phyloP scores from a whole-genome alignment of 768 basidiomycete genomes.

The Sporobolomyces phaffii region DNA sequence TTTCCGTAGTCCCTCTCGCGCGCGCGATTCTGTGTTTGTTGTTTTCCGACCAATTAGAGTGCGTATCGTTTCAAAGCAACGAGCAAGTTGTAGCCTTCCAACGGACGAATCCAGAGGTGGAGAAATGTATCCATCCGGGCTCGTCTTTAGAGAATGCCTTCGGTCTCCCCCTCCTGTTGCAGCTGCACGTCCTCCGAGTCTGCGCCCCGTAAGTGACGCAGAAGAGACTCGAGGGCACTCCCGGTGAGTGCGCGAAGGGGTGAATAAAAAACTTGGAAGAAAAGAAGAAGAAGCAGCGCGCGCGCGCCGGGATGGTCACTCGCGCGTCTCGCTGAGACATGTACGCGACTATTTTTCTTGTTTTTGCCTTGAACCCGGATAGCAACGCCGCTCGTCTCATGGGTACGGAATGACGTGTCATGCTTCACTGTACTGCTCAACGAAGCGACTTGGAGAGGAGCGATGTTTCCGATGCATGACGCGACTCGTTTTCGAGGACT shows the following conservation, averaged over 20 bases:
- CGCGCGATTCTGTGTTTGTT: too few relatives aligned
- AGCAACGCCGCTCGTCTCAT: too few relatives aligned
- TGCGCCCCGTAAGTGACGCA: not conserved
- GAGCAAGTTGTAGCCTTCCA: constrained; percentile 3
- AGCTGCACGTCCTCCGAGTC: constrained; percentile 19
- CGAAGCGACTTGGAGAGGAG: not conserved
- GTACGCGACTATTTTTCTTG: not conserved
- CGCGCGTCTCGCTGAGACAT: constrained; percentile 4
- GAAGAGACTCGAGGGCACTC: constrained; percentile 9
- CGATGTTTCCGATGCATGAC: not conserved
- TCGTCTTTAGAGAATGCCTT: constrained; percentile 16
- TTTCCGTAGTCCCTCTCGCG: too few relatives aligned
- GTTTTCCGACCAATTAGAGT: too few relatives aligned
- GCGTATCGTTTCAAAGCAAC: too few relatives aligned
- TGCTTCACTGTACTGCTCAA: not conserved
- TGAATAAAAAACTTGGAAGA: constrained; percentile 8
- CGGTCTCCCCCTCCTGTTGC: constrained; percentile 18
- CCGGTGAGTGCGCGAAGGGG: constrained; percentile 8
- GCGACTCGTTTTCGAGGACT: not conserved
- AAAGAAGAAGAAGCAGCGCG: not conserved
- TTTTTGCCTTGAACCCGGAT: too few relatives aligned
- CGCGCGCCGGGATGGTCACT: not conserved
- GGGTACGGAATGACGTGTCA: too few relatives aligned
- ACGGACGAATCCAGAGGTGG: constrained; percentile 6
- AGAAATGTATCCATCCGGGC: not conserved